Evolutionary conservation across 2,329 filamentous ascomycete genomes (phyloP), one percentile per base, ranked within the genome.

Genomic region (Colletotrichum horii): DNA sequence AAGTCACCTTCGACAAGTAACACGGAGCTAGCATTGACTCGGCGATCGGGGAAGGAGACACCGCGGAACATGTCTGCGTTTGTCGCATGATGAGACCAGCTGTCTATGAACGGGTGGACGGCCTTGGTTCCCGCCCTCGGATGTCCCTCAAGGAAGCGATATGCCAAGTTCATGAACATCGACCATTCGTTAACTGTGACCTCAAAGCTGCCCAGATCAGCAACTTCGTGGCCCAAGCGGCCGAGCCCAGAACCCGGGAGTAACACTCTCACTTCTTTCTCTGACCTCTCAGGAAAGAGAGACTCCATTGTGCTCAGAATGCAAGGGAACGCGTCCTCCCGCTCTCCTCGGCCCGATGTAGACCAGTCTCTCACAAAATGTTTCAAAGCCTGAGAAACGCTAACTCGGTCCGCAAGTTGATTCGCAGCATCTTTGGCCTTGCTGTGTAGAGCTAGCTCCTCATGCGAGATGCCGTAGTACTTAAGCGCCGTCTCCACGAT

Each of bases 311-410:
- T 84, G 8, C 79, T 69, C 4, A 85, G 69, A 1, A 89, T 80
- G 69, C 84, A 87, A 0, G 81, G 79, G 65, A 88, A 88, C 0
- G 85, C 83, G 0, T 84, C 83, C 0, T 85, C 79, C 2, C 90
- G 83, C 76, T 92, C 90, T 48, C 84, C 80, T 0, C 77, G 74
- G 1, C 90, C 90, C 16, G 88, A 85, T 0, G 81, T 82, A 0
- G 90, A 86, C 90, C 90, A 92, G 78, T 92, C 90, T 7, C 90
- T 84, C 4, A 91, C 89, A 73, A 88, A 89, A 77, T 92, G 90
- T 79, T 91, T 92, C 68, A 92, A 78, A 0, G 89, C 85, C 77
- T 92, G 90, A 0, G 86, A 85, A 1, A 90, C 85, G 38, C 88
- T 87, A 3, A 87, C 83, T 7, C 84, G 85, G 26, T 91, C 89